phyloP scores from a whole-genome alignment of 441 rosid genomes.

The Eruca vesicaria region DNA sequence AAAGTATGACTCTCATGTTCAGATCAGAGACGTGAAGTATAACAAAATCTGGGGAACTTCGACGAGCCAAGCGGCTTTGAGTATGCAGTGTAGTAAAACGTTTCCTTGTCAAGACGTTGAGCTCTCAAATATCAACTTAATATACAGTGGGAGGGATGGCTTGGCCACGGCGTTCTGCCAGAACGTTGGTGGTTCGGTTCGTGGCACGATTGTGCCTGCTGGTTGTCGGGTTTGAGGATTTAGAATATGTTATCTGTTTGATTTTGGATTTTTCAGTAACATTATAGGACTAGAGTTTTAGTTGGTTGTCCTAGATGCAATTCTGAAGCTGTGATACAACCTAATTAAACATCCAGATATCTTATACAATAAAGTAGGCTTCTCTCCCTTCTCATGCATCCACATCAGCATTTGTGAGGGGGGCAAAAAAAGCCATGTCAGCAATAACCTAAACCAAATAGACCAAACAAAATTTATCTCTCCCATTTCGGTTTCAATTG shows the following conservation, averaged over 20 bases:
- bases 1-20: conserved; percentile 29
- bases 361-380: no score
- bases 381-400: no score
- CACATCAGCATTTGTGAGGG: no score
- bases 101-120: conserved; percentile 28
- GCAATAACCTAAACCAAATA: no score
- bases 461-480: no score
- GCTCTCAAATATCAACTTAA: conserved; percentile 26
- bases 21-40: conserved; percentile 19
- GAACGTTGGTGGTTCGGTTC: conserved; percentile 26
- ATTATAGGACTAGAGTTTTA: not conserved
- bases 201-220: conserved; percentile 24
- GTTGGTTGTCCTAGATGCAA: conserved; percentile 6
- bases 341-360: conserved; percentile 18
- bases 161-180: conserved; percentile 25
- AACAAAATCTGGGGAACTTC: conserved; percentile 35
- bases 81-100: conserved; percentile 24
- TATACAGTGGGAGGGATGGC: conserved; percentile 17
- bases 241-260: not conserved
- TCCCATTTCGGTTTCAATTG: no score
- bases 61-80: conserved; percentile 26
- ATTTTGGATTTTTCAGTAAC: not conserved
- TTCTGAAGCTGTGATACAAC: not conserved
- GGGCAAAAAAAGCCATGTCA: no score
- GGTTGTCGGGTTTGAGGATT: conserved; percentile 17